Evolutionary conservation across 2,329 filamentous ascomycete species (phyloP), one percentile per base, ranked within the genome.

Genomic region (Cercospora janseana): DNA sequence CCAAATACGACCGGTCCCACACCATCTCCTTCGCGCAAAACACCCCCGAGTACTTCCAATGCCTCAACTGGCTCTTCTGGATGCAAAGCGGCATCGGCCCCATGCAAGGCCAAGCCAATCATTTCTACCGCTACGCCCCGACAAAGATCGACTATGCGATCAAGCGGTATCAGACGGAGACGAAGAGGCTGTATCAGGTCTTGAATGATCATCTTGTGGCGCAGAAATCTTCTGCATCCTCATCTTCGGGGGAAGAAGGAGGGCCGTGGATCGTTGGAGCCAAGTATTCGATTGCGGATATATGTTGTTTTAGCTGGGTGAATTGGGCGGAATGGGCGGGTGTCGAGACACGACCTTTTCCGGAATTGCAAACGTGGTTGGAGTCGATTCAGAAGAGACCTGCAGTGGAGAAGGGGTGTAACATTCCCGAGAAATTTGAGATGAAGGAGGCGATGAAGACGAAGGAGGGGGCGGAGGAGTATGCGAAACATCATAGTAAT

Each of bases 261-360:
- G 70, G 68, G 6, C 63, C 71, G 4, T 78, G 72, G 64, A 60
- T 76, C 1, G 73, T 74, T 0, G 74, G 74, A 0, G 57, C 66
- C 23, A 75, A 74, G 52, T 75, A 71, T 52, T 75, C 69, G 1
- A 73, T 77, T 53, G 74, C 73, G 7, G 74, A 77, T 55, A 69
- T 76, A 35, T 70, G 72, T 8, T 72, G 63, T 52, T 77, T 70
- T 52, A 60, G 64, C 3, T 78, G 75, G 75, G 66, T 75, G 51
- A 71, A 72, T 44, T 71, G 69, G 68, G 67, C 64, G 6, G 69
- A 68, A 35, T 72, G 69, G 50, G 50, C 50, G 7, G 50, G 50
- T 0, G 37, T 52, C 23, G 21, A 42, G 9, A 50, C 42, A 12
- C 34, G 16, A 49, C 62, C 20, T 4, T 72, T 70, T 46, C 53